Conservation (phyloP, 257 asterid species). For the Phtheirospermum japonicum region DNA sequence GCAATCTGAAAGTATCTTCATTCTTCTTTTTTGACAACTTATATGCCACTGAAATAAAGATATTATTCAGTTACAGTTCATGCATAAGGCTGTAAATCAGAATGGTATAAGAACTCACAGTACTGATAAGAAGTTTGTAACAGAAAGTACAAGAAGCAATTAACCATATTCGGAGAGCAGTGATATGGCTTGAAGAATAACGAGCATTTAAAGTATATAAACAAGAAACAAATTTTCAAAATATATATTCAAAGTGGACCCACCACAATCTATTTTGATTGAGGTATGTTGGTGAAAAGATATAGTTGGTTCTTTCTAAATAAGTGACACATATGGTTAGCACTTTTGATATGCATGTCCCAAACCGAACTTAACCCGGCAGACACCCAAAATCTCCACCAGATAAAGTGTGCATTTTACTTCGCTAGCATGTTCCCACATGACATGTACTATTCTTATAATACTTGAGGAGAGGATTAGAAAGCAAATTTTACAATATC, state of each 20-base stretch:
- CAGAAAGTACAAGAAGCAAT: background rate
- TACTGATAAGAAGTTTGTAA: background rate
- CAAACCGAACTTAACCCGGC: background rate
- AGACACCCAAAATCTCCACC: background rate
- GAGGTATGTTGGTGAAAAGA: background rate
- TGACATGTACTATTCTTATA: background rate
- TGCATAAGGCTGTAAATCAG: background rate
- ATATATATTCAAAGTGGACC: background rate
- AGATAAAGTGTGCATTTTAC: background rate
- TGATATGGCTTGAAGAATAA: background rate
- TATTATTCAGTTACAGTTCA: slow-evolving; percentile 19
- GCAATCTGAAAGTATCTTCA: slow-evolving; percentile 75
- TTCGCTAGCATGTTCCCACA: background rate
- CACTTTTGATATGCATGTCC: background rate
- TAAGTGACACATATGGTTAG: background rate
- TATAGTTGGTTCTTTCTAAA: background rate
- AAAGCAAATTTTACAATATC: background rate
- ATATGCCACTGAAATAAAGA: slow-evolving; percentile 64
- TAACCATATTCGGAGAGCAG: background rate
- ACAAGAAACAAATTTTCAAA: background rate
- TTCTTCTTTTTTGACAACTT: slow-evolving; percentile 77
- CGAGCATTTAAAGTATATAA: background rate
- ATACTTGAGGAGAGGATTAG: background rate
- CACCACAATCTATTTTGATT: background rate
- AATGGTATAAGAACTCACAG: background rate